Evolutionary conservation across 192 early-diverging fungal genomes (phyloP), one percentile per base, ranked within the genome.

Genomic region (Gryganskiella cystojenkinii): DNA sequence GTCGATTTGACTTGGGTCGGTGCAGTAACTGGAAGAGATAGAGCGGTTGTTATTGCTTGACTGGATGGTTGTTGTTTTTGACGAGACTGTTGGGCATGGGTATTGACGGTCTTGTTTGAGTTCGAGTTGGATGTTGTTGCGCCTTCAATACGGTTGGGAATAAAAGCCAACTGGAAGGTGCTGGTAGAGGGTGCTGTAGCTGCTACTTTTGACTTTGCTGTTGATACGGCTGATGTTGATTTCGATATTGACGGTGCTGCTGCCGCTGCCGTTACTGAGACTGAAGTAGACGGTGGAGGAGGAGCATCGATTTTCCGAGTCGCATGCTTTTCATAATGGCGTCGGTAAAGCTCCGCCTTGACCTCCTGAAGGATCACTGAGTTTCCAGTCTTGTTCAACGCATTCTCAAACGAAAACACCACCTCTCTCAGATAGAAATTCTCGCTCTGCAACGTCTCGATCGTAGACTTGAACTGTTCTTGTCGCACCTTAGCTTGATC

Each of bases 361-460:
- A 78, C 74, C 22, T 78, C 66, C 56, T 78, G 74, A 1, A 78
- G 47, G 11, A 78, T 53, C 14, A 61, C 30, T 4, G 56, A 34
- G 42, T 78, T 57, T 15, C 74, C 74, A 25, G 46, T 55, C 20
- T 69, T 78, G 67, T 44, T 62, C 13, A 84, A 45, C 0, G 68
- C 67, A 4, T 55, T 54, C 62, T 88, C 83, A n/a, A 86, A 78
- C 11, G 75, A 81, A 34, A 83, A 62, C 17, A 82, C 54, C 3
- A 86, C 56, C 40, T 81, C 79, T 34, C 82, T 83, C 25, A 83
- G 60, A 56, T 85, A 86, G 53, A 64, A 80, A 19, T 63, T 84
- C 28, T 88, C 83, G 37, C 56, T 57, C 19, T 79, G 58, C 31
- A 80, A 78, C 6, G 65, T n/a, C 14, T 85, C 82, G 14, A 78